These are phyloP conservation scores for Sporisorium scitamineum DNA, from an alignment of 1,284 basidiomycete species.

Conservation along the genomic window DNA sequence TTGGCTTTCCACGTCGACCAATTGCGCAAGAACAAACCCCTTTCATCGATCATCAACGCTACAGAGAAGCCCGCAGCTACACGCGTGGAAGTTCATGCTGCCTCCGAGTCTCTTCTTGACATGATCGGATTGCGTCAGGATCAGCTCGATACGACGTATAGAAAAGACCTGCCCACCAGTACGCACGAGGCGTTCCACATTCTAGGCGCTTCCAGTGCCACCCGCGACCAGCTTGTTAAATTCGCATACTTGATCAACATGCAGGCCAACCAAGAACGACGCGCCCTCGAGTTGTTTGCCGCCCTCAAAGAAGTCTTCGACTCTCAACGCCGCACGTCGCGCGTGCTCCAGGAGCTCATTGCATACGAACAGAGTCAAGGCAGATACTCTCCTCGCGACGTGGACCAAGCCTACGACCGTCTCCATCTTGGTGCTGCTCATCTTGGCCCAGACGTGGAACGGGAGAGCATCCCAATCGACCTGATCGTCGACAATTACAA, in stretches of 20 bases:
- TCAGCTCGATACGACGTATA: constrained; percentile 26
- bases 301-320: constrained; percentile 31
- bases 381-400: constrained; percentile 24
- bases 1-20: constrained; percentile 26
- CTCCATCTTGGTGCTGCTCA: constrained; percentile 29
- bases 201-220: constrained; percentile 34
- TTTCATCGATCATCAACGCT: constrained; percentile 8
- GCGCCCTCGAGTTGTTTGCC: constrained; percentile 28
- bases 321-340: constrained; percentile 35
- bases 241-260: constrained; percentile 47
- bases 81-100: constrained; percentile 5
- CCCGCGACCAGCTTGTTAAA: constrained; percentile 48
- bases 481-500: constrained; percentile 46
- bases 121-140: constrained; percentile 29
- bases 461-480: constrained; percentile 34
- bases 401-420: constrained; percentile 46
- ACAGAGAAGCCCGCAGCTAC: constrained; percentile 18
- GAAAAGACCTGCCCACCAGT: constrained; percentile 3
- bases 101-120: constrained; percentile 26
- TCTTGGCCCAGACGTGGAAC: constrained; percentile 32
- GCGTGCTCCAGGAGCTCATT: constrained; percentile 42
- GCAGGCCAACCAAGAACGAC: constrained; percentile 15
- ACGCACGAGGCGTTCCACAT: constrained; percentile 31
- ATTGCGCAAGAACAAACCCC: constrained; percentile 16
- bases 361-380: constrained; percentile 44